Base-by-base conservation (phyloP, 2,329 filamentous ascomycete species). In the Acrocalymma vagum region DNA sequence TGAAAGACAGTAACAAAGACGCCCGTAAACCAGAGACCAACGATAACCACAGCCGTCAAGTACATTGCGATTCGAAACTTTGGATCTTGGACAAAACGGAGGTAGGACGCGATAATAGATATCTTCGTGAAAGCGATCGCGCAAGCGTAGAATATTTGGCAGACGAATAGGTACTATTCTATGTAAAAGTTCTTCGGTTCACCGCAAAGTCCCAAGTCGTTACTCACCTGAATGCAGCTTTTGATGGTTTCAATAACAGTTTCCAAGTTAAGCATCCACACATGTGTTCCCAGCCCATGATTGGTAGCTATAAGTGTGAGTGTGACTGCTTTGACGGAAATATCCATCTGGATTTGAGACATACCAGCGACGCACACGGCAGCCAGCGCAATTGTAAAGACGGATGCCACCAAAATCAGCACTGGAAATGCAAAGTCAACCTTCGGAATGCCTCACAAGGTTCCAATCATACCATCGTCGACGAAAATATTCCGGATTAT, bases 1-100 rank as follows among this genome's bases (percentile, higher is more conserved):
- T 54, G 51, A 23, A 56, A 56, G 29, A 56, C 46, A 3, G 45
- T 48, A 5, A 52, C 53, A 17, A 54, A 52, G 9, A 54, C 32
- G 46, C 48, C 45, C 13, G 38, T 47, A 13, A 48, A n/a, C 50
- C 47, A 52, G 13, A 56, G 40, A 8, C 47, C 39, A 8, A 42
- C 18, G 24, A 54, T 44, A 11, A 56, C 33, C 5, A 43, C 28
- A 5, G 23, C 31, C 3, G 42, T 54, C 6, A 28, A 25, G 28
- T 48, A 48, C 51, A 56, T 54, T 7, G 26, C 17, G 3, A 43
- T 40, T 3, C 51, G 47, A 33, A 56, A 54, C 13, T 15, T 32
- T 26, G n/a, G 14, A 8, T 49, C 42, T 28, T 42, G 44, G 13
- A 56, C 23, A 22, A 54, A 48, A 6, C 51, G 50, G 8, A 56